phyloP scores from a whole-genome alignment of 2,329 filamentous ascomycete species.

The Claviceps paspali region DNA sequence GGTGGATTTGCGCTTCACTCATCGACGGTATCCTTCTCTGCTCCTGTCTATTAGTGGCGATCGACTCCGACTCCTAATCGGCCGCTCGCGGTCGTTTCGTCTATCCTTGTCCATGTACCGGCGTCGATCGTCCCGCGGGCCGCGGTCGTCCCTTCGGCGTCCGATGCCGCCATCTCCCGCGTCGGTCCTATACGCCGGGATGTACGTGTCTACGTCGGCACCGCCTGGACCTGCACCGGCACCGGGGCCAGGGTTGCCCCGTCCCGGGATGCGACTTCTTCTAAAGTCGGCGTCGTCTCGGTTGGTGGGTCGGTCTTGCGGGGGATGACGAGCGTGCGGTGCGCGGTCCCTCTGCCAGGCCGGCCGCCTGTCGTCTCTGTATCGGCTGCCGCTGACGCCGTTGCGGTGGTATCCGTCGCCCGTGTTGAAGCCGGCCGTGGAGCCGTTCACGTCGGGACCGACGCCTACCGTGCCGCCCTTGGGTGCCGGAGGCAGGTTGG shows the following conservation, averaged over 20 bases:
- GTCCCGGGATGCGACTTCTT: constrained; percentile 23
- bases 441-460: constrained; percentile 37
- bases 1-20: too few species aligned
- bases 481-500: constrained; percentile 73
- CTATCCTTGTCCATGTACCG: constrained; percentile 21
- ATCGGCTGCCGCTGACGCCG: constrained; percentile 31
- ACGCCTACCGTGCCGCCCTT: constrained; percentile 82
- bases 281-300: constrained; percentile 23
- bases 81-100: constrained; percentile 25
- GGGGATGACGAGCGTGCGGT: constrained; percentile 34
- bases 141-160: constrained; percentile 20
- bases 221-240: background rate
- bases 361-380: constrained; percentile 32
- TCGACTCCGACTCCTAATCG: constrained; percentile 25
- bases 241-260: constrained; percentile 4
- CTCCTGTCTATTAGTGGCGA: constrained; percentile 22
- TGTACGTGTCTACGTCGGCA: constrained; percentile 33
- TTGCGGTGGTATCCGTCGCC: constrained; percentile 34
- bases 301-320: constrained; percentile 18
- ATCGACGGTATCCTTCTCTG: constrained; percentile 35
- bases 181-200: constrained; percentile 27
- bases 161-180: constrained; percentile 15
- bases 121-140: constrained; percentile 17
- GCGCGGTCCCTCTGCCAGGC: constrained; percentile 40
- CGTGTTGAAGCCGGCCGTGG: constrained; percentile 32